Percentiles rank a stretch among this genome's conserved stretches.
Conservation (phyloP, 2,329 filamentous ascomycete species). For the Penicillium sclerotigenum region DNA sequence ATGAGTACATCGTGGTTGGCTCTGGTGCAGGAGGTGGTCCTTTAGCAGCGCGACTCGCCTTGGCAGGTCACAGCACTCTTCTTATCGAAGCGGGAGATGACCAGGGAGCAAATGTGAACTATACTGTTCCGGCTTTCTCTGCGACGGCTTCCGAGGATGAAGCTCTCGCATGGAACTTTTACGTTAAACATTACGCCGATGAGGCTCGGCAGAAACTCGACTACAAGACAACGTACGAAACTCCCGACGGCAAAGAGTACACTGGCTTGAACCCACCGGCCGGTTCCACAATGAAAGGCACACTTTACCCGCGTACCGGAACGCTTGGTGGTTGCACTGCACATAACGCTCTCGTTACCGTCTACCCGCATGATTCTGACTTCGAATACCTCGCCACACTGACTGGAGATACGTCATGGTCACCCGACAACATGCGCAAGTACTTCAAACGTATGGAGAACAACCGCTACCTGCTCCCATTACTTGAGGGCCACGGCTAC, state of each 20-base stretch:
- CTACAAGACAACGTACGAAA: conserved; percentile 43
- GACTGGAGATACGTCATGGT: conserved; percentile 61
- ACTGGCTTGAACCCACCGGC: conserved; percentile 53
- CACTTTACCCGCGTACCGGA: conserved; percentile 57
- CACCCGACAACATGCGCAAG: conserved; percentile 55
- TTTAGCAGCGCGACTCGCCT: conserved; percentile 36
- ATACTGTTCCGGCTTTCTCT: conserved; percentile 30
- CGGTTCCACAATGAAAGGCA: conserved; percentile 53
- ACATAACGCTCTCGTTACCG: conserved; percentile 60
- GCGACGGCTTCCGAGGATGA: conserved; percentile 31
- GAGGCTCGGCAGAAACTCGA: conserved; percentile 29
- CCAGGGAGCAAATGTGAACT: conserved; percentile 31
- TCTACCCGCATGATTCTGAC: conserved; percentile 59
- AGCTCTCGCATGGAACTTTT: conserved; percentile 35
- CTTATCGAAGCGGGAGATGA: conserved; percentile 42
- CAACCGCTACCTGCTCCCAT: conserved; percentile 49
- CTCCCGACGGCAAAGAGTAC: conserved; percentile 50
- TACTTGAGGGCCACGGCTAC: conserved; percentile 45
- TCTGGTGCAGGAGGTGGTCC: conserved; percentile 39
- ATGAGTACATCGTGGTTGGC: conserved; percentile 42
- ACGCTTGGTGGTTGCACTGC: conserved; percentile 58
- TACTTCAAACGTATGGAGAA: conserved; percentile 56
- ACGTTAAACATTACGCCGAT: conserved; percentile 36
- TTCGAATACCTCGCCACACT: conserved; percentile 57
- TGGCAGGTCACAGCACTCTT: conserved; percentile 35